Evolutionary conservation across 1,284 basidiomycete species (phyloP), one percentile per base, ranked within the genome.

Genomic region (Trichosporon coremiiforme): DNA sequence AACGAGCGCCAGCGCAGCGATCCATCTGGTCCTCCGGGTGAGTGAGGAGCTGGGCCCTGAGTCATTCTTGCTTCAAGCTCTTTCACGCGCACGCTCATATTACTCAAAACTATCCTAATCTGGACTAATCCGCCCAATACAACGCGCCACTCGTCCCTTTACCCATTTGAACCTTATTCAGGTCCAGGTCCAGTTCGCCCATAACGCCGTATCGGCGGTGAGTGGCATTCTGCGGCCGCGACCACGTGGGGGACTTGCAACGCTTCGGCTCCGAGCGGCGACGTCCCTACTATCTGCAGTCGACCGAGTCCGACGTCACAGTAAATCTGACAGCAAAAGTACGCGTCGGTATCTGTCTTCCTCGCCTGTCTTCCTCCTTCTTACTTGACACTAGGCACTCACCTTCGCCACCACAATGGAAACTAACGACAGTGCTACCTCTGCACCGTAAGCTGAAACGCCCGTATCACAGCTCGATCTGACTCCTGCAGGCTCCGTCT

Each of bases 401-500:
- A 31, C 25, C 20, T n/a, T 33, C 29, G 9, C 57, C 2, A 7
- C 31, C 29, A 35, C 15, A 0, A 60, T 60, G 57, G 31, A 13
- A 9, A 60, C 57, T 33, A 33, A 60, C 17, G 57, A 60, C 57
- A 60, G 57, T 33, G 57, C 57, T n/a, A 33, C 57, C 57, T 15
- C 57, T 17, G 57, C 57, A 60, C 57, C 57, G 57, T 60, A 31
- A 60, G 57, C 31, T 7, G 29, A 35, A 33, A 12, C 25, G 8
- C 2, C 17, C 57, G 13, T 36, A n/a, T 33, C 31, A 25, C 57
- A n/a, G 29, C 15, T 29, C 15, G 29, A 33, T 60, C 31, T 60
- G 25, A 41, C 47, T 7, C n/a, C 63, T 15, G 29, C 60, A 83
- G 82, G 17, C 74, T 83, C 2, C 78, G 71, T 67, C 70, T 84